A percentile compares a stretch with the other conserved stretches of the same genome.
These are phyloP conservation scores for Pestalotiopsis sp. DNA, from an alignment of 2,329 filamentous ascomycete genomes.

Conservation along the genomic window DNA sequence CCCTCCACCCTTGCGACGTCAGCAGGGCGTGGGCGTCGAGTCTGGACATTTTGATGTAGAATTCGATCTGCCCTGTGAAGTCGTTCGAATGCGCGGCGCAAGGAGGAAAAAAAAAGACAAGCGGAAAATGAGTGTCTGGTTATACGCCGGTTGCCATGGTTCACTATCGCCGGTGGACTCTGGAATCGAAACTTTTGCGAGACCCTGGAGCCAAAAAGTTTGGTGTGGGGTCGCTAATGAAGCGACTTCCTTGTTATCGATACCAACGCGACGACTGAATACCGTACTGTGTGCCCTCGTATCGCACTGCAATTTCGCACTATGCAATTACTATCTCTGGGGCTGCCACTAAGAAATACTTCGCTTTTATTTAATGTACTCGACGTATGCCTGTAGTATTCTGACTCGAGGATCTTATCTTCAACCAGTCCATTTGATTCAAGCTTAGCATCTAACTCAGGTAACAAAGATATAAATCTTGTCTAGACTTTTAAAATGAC, in stretches of 20 bases:
- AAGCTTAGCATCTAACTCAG: too few relatives aligned
- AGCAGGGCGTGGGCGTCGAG: constrained; percentile 89
- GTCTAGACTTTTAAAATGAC: too few relatives aligned
- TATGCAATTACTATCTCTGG: background rate
- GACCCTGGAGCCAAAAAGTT: background rate
- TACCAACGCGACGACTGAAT: background rate
- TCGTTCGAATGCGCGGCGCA: background rate
- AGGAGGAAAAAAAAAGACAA: background rate
- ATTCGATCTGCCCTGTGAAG: background rate
- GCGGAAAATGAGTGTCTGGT: background rate
- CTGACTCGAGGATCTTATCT: too few relatives aligned
- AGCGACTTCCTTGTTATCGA: background rate
- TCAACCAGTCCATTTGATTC: too few relatives aligned
- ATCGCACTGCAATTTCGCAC: background rate
- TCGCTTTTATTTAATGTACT: too few relatives aligned
- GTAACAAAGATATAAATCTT: too few relatives aligned
- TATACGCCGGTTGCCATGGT: background rate
- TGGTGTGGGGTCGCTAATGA: background rate
- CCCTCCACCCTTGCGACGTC: constrained; percentile 85
- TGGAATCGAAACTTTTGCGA: background rate
- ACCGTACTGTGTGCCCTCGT: background rate
- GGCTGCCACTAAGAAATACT: background rate
- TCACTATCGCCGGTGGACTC: background rate
- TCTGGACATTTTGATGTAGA: background rate
- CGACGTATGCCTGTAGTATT: too few relatives aligned